phyloP scores from a whole-genome alignment of 768 basidiomycete genomes.

The Galerina marginata region DNA sequence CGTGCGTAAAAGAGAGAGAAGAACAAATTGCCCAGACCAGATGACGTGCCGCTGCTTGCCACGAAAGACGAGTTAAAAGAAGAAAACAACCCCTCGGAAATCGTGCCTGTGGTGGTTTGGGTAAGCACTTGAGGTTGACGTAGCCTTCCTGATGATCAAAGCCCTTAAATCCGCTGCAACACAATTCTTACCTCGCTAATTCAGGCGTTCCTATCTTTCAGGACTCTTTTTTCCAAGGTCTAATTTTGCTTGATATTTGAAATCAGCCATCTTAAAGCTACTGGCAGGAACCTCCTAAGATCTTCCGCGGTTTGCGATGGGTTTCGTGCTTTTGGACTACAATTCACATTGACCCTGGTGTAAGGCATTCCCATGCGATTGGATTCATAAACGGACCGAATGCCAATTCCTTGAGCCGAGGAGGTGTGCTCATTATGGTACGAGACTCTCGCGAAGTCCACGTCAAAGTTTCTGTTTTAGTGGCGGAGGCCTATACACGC shows the following conservation, averaged over 20 bases:
- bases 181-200: neutral
- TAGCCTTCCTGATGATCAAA: conserved; percentile 14
- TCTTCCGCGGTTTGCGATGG: conserved; percentile 4
- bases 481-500: neutral
- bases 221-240: conserved; percentile 11
- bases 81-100: neutral
- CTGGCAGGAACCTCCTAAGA: conserved; percentile 10
- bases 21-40: too few species aligned
- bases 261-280: neutral
- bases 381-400: conserved; percentile 10
- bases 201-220: neutral
- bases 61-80: neutral
- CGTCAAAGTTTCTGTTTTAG: conserved; percentile 5
- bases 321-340: conserved; percentile 4
- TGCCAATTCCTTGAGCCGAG: neutral
- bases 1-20: too few species aligned
- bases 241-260: neutral
- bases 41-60: neutral
- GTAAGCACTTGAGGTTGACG: conserved; percentile 7
- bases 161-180: conserved; percentile 13
- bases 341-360: conserved; percentile 5
- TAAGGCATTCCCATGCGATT: conserved; percentile 1
- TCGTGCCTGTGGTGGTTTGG: conserved; percentile 2
- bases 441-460: conserved; percentile 9
- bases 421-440: conserved; percentile 3